Evolutionary conservation across 768 basidiomycete genomes (phyloP).

Genomic region (Rhodosporidiobolus odoratus): DNA sequence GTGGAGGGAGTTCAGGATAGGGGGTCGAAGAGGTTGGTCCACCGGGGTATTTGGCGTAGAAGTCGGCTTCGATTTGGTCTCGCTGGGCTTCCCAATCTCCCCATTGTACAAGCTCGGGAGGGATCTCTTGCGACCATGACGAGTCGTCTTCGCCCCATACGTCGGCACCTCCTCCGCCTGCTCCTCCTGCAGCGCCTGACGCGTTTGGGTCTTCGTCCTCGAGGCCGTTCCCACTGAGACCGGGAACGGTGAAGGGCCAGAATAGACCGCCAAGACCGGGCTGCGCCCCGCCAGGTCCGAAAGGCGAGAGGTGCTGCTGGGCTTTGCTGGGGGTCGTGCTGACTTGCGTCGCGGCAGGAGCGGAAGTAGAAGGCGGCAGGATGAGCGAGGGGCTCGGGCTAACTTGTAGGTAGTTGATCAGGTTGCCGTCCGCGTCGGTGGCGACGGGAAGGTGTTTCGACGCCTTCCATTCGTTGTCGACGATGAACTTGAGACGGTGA

Average conservation of each 20-base stretch:
- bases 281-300: too few species aligned
- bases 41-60: slow-evolving; percentile 11
- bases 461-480: slow-evolving; percentile 78
- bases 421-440: slow-evolving; percentile 78
- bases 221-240: neutral
- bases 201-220: neutral
- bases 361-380: neutral
- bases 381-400: slow-evolving; percentile 16
- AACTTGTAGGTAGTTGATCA: slow-evolving; percentile 86
- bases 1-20: slow-evolving; percentile 28
- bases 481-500: slow-evolving; percentile 89
- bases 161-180: too few species aligned
- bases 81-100: slow-evolving; percentile 77
- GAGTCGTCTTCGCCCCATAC: slow-evolving; percentile 44
- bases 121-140: slow-evolving; percentile 74
- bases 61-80: slow-evolving; percentile 32
- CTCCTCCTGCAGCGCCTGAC: neutral
- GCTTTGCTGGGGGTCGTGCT: neutral
- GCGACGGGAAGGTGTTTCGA: slow-evolving; percentile 64
- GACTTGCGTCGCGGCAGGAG: slow-evolving; percentile 9
- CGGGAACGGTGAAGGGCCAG: neutral
- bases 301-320: neutral
- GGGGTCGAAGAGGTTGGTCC: slow-evolving; percentile 6
- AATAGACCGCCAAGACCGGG: too few species aligned
- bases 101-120: slow-evolving; percentile 68